Base-by-base conservation (phyloP, 768 basidiomycete species). In the Trametes punicea region DNA sequence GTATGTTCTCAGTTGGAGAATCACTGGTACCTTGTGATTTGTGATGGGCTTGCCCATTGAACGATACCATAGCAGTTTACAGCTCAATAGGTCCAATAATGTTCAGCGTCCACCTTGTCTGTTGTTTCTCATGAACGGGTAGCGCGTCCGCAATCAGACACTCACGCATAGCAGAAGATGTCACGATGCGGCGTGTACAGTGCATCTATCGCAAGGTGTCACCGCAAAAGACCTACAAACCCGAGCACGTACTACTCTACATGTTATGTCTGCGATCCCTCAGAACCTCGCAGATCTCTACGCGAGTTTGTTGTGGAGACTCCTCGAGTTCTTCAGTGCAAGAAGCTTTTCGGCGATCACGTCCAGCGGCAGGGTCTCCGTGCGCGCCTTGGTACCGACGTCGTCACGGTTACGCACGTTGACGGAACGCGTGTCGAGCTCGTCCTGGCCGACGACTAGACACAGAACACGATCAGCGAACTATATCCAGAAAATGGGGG, bases 341-440 rank as follows among this genome's bases (percentile, higher is more conserved):
- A 88, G 72, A 46, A 98, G 72, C 71, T 91, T 88, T 65, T 80
- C 67, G 8, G 85, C 72, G 15, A 94, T 77, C 25, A 81, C 83
- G 39, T 88, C 88, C 26, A 98, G 71, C 10, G 87, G 77, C 42
- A 85, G 75, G 69, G 85, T 87, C 71, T 90, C 85, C 8, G 83
- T 83, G 70, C 87, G 84, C 3, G 85, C 79, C 71, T 98, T 96
- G 51, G 81, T 87, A 20, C 90, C 93, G 30, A 88, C 82, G 64
- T 98, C 93, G 70, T 98, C 96, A 31, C 97, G 85, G 71, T 98
- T 98, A 56, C 96, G 84, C 16, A 98, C 85, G 67, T 99, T 98
- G 61, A 98, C 97, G 5, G 96, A 91, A 38, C 81, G 81, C 40
- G 79, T 76, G 56, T 93, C 87, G 52, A 92, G 74, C 73, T 99